Percentiles rank a stretch among this genome's conserved stretches.
Conservation (phyloP, 257 asterid genomes). For the Lithospermum erythrorhizon region DNA sequence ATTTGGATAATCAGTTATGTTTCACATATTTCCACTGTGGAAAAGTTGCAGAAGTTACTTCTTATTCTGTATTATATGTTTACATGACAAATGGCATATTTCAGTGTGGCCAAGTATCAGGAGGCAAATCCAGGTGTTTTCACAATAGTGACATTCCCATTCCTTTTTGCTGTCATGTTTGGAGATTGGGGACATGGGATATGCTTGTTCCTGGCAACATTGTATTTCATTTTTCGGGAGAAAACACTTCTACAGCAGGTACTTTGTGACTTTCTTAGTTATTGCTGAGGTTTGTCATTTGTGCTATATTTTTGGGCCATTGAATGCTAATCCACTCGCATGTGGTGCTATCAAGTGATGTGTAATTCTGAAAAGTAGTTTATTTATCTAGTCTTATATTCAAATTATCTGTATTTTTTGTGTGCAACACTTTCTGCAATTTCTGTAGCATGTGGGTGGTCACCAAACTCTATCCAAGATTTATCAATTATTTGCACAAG, state of each 20-base stretch:
- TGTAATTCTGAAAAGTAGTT: background rate
- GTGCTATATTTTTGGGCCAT: background rate
- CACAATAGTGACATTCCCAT: conserved; percentile 52
- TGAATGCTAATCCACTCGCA: background rate
- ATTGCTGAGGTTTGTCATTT: conserved; percentile 1
- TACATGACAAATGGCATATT: conserved; percentile 4
- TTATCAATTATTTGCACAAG: background rate
- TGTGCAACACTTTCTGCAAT: background rate
- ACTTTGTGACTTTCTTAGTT: background rate
- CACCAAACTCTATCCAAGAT: no score
- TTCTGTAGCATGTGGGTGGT: background rate
- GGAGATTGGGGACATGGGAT: conserved; percentile 77
- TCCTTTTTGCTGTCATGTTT: conserved; percentile 60
- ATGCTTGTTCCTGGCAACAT: conserved; percentile 43
- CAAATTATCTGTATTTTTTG: background rate
- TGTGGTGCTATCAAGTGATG: background rate
- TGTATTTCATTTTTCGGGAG: conserved; percentile 39
- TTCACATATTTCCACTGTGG: no score
- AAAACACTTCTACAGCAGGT: conserved; percentile 51
- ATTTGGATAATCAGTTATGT: background rate
- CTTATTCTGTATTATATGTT: conserved; percentile 1
- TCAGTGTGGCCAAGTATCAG: conserved; percentile 53
- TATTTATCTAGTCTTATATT: background rate
- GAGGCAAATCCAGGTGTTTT: conserved; percentile 61
- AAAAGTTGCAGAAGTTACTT: background rate